Conservation (phyloP, 2,329 filamentous ascomycete species). For the Fusarium sp. region DNA sequence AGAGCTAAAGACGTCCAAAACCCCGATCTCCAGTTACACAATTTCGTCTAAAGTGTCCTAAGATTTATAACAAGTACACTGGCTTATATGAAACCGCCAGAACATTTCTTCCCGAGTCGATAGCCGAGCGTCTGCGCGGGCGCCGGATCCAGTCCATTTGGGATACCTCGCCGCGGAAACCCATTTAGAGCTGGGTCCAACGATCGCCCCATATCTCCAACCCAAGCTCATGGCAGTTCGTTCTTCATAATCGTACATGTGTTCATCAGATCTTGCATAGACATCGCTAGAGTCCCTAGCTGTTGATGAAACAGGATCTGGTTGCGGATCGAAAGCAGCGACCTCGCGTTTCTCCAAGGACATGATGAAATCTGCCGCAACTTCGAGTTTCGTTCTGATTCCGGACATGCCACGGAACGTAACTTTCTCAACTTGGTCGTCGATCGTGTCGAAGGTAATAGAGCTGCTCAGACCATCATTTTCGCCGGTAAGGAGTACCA, state of each 20-base stretch:
- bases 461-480: background rate
- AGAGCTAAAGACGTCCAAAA: too few species aligned
- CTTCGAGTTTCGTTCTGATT: background rate
- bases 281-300: background rate
- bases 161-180: background rate
- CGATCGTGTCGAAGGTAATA: background rate
- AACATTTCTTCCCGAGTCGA: too few species aligned
- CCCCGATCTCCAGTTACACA: too few species aligned
- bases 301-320: background rate
- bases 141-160: background rate
- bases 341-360: background rate
- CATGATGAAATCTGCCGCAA: background rate
- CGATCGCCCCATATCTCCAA: background rate
- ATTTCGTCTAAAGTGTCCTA: too few species aligned
- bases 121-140: rapidly evolving
- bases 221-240: background rate
- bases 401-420: background rate
- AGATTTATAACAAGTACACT: too few species aligned
- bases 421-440: background rate
- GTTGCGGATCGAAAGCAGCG: background rate
- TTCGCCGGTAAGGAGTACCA: too few species aligned
- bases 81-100: too few species aligned
- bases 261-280: too few species aligned
- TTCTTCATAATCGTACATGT: too few species aligned
- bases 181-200: background rate